Conservation (phyloP, 352 stramenopile species). For the Aphanomyces euteiches region DNA sequence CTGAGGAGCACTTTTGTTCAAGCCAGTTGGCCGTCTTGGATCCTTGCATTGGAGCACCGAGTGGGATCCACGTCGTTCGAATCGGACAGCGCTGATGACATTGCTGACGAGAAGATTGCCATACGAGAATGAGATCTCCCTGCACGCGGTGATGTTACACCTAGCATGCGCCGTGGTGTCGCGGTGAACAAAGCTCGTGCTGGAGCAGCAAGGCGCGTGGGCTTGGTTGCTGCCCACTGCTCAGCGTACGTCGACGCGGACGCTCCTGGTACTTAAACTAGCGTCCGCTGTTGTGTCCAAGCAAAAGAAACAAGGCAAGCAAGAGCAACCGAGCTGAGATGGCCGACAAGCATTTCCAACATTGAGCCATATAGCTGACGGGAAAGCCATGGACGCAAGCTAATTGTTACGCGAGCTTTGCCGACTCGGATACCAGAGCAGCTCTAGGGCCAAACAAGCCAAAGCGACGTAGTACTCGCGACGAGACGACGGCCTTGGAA, state of each 20-base stretch:
- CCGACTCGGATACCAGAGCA: too few species aligned
- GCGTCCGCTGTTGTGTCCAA: too few species aligned
- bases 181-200: slow-evolving; percentile 34
- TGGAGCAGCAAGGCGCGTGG: slow-evolving; percentile 36
- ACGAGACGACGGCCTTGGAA: too few species aligned
- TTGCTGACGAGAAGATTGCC: slow-evolving; percentile 41
- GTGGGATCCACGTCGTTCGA: slow-evolving; percentile 41
- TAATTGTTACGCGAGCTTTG: too few species aligned
- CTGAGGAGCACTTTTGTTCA: slow-evolving; percentile 23
- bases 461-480: too few species aligned
- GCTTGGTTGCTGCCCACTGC: slow-evolving; percentile 32
- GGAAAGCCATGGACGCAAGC: too few species aligned
- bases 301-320: too few species aligned
- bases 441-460: too few species aligned
- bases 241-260: slow-evolving; percentile 23
- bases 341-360: too few species aligned
- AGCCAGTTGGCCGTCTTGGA: slow-evolving; percentile 30
- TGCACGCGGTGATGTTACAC: slow-evolving; percentile 32
- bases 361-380: too few species aligned
- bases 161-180: slow-evolving; percentile 33
- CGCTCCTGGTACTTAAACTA: slow-evolving; percentile 22
- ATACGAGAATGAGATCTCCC: slow-evolving; percentile 37
- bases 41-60: slow-evolving; percentile 40
- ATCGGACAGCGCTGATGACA: slow-evolving; percentile 31
- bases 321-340: too few species aligned